Evolutionary conservation across 306 rosid species (phyloP), one percentile per base, ranked within the genome.

Genomic region (Lithocarpus polystachyus): DNA sequence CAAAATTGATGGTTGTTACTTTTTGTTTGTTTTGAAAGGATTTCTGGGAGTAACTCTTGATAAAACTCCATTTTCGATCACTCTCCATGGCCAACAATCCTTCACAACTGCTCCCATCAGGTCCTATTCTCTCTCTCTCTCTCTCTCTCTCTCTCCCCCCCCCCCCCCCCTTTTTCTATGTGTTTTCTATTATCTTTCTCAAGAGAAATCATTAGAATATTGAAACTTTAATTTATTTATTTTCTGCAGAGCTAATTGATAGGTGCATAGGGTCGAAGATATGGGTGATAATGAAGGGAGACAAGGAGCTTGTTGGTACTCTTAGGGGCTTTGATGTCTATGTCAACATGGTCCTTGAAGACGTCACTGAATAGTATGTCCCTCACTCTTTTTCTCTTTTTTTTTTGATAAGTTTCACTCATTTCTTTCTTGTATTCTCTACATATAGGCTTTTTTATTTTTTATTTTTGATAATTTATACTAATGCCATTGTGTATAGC

Each of bases 231-330:
- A 80, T 37, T 37, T 37, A 37, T 37, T 37, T 37, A 37, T 37
- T 7, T 37, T 37, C 45, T 78, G 88, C 95, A 94, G 99, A 94
- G 90, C 86, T 94, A 82, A 94, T 94, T 62, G 99, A 94, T 74
- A 89, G 99, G 24, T 94, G 99, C 84, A 94, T 94, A 18, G 99
- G 99, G 71, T 94, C 99, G 2, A 94, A 94, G 82, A 92, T 94
- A 56, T 94, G 99, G 99, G 99, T 94, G 76, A 92, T 94, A 77
- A 94, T 94, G 99, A 94, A 94, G 82, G 97, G 97, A 9, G 99
- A 94, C 89, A 94, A 94, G 88, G 99, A 94, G 89, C 97, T 94
- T 8, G 99, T 94, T 29, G 99, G 99, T 18, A 94, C 96, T 76
- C 97, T 92, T 35, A 90, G 86, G 74, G 99, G 99, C 9, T 94